A percentile compares a stretch with the other conserved stretches of the same genome.
Evolutionary conservation across 768 basidiomycete species (phyloP).

Genomic region (Termitomyces sp.): DNA sequence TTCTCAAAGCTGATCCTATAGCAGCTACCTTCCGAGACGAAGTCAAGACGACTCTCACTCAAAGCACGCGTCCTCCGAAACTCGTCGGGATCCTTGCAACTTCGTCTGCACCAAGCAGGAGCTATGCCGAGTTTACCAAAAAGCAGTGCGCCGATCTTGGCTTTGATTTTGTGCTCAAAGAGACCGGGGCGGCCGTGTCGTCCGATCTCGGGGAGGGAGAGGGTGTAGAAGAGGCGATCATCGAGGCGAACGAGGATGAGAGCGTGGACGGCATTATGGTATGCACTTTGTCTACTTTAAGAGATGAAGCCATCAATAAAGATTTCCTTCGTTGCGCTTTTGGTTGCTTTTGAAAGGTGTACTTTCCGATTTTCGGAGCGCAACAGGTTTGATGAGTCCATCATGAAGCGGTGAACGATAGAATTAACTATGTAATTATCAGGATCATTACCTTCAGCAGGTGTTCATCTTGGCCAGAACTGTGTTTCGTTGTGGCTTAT

Average conservation of each 20-base stretch:
- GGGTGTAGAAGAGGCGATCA: conserved; percentile 93
- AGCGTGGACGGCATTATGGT: conserved; percentile 95
- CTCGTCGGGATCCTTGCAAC: conserved; percentile 92
- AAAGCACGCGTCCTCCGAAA: conserved; percentile 47
- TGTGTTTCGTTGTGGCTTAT: not conserved
- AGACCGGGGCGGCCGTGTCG: conserved; percentile 57
- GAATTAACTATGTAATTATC: conserved; percentile 5
- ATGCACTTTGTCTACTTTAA: conserved; percentile 17
- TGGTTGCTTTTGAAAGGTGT: conserved; percentile 49
- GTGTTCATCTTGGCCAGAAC: conserved; percentile 25
- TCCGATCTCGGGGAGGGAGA: conserved; percentile 67
- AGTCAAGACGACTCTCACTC: conserved; percentile 43
- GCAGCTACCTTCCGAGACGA: conserved; percentile 68
- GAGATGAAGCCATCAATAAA: conserved; percentile 2
- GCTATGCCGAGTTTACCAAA: conserved; percentile 86
- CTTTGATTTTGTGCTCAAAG: conserved; percentile 77
- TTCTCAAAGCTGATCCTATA: conserved; percentile 76
- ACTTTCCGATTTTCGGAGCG: conserved; percentile 93
- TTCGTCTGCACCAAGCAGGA: conserved; percentile 69
- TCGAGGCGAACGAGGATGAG: conserved; percentile 88
- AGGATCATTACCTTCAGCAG: conserved; percentile 98
- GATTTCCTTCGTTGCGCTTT: conserved; percentile 1
- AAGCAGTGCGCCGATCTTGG: conserved; percentile 89
- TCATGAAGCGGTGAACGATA: not conserved
- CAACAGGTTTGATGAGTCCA: conserved; percentile 53